Base-by-base conservation (phyloP, 495 filamentous ascomycete species). In the Cudoniella acicularis region DNA sequence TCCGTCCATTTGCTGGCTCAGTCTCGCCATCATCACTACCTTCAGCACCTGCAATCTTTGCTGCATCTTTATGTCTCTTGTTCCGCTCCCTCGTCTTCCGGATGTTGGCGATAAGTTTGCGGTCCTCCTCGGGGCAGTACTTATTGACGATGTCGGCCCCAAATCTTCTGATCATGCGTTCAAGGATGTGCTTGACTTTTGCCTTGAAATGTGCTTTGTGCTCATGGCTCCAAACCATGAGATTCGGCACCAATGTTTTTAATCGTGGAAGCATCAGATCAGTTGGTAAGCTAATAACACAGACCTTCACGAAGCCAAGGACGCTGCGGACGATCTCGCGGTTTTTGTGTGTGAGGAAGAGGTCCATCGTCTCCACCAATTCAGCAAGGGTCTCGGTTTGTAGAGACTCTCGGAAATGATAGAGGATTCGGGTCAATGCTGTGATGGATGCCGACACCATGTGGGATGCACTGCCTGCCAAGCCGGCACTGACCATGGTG, bases 131-230 rank as follows among this genome's bases (percentile, higher is more conserved):
- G 0, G 90, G 89, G 52, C 89, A 89, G 59, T 87, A 77, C 59
- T 76, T 79, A 71, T 92, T 91, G 2, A 98, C 81, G 6, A 77
- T 64, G 1, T 91, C 86, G 41, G 87, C 86, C 25, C 95, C 93
- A 72, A 96, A 97, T 50, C 92, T 83, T 17, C 94, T 82, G 23
- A 97, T 85, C 77, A 96, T 90, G 25, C 94, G 84, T 73, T 98
- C 94, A 25, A 98, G 72, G 61, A 98, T 96, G 66, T 96, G 91
- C 82, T 96, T 98, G 54, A 98, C 91, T 78, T 97, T 98, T 25
- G 90, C 86, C 61, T 90, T 88, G 70, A 98, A 91, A 66, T 94
- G 91, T 16, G 89, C 91, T 74, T 96, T 97, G 76, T 98, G 95
- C 72, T 98, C 94, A 73, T 96, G 91, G 65, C 88, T 91, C 94